Percentiles rank a stretch among this genome's conserved stretches.
Evolutionary conservation across 257 asterid genomes (phyloP).

Genomic region (Solanum clarkiae): DNA sequence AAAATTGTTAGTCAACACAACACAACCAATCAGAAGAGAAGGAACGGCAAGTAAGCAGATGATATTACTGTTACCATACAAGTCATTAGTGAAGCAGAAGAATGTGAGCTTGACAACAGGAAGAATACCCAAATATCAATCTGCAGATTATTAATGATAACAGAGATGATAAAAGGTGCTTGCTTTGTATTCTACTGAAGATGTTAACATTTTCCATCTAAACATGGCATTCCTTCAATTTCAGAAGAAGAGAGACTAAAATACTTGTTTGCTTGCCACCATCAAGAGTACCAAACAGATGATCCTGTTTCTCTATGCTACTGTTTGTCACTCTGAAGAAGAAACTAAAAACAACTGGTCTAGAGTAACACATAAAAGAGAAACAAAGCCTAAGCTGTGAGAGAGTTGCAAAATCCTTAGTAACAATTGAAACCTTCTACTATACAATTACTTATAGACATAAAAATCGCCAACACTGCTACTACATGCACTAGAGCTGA

Average conservation of each 20-base stretch:
- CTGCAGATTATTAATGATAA: neutral
- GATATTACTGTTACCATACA: neutral
- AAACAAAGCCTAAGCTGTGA: neutral
- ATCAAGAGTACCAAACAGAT: neutral
- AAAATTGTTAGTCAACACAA: neutral
- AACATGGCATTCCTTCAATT: neutral
- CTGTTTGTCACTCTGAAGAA: neutral
- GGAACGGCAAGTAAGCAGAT: neutral
- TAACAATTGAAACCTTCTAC: neutral
- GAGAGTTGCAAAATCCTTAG: neutral
- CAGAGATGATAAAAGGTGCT: neutral
- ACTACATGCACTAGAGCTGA: neutral
- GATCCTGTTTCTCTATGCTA: neutral
- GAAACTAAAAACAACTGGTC: neutral
- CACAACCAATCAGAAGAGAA: neutral
- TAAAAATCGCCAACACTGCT: neutral
- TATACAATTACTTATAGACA: neutral
- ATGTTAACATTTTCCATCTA: neutral
- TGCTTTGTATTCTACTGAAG: neutral
- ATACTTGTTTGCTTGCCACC: neutral
- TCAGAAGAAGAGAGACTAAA: neutral
- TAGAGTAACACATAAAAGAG: neutral
- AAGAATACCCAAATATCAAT: neutral
- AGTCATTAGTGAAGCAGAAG: neutral
- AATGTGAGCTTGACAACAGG: neutral